phyloP scores from a whole-genome alignment of 2,329 filamentous ascomycete genomes.

The Cadophora luteo-olivacea region DNA sequence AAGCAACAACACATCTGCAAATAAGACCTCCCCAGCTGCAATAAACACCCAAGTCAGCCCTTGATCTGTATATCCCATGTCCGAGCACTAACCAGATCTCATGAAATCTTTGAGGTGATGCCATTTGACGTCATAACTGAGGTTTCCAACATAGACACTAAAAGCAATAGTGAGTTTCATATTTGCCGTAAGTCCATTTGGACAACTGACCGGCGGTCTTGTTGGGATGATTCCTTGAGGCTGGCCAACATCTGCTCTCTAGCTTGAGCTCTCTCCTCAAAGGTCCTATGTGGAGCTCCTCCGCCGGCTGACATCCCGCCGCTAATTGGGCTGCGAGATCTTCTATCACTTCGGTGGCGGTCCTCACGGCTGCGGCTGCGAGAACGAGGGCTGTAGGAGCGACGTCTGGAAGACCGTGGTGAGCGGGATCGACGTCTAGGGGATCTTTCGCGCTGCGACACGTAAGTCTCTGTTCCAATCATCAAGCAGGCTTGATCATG shows the following conservation, averaged over 20 bases:
- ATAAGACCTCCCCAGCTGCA: constrained; percentile 98
- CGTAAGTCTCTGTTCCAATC: constrained; percentile 44
- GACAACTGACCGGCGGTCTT: constrained; percentile 76
- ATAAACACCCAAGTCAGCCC: constrained; percentile 47
- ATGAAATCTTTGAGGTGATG: constrained; percentile 99
- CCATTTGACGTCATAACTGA: constrained; percentile 99
- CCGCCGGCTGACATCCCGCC: constrained; percentile 46
- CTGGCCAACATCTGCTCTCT: constrained; percentile 97
- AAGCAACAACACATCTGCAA: constrained; percentile 98
- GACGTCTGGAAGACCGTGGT: constrained; percentile 74
- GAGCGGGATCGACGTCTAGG: constrained; percentile 82
- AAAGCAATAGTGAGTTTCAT: constrained; percentile 17
- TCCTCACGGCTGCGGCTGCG: constrained; percentile 79
- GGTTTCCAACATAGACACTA: constrained; percentile 93
- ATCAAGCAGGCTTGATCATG: constrained; percentile 32
- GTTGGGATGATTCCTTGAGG: constrained; percentile 92
- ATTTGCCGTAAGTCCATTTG: background rate
- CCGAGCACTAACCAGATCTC: constrained; percentile 83
- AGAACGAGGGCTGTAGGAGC: constrained; percentile 82
- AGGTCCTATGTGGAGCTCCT: constrained; percentile 74
- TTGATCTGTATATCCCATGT: constrained; percentile 42
- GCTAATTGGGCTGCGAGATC: constrained; percentile 81
- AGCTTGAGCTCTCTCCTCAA: constrained; percentile 81
- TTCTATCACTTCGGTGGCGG: constrained; percentile 75
- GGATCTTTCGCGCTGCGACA: constrained; percentile 79